Conservation (phyloP, 139 green algal genomes). For the Mesotaenium endlicherianum region DNA sequence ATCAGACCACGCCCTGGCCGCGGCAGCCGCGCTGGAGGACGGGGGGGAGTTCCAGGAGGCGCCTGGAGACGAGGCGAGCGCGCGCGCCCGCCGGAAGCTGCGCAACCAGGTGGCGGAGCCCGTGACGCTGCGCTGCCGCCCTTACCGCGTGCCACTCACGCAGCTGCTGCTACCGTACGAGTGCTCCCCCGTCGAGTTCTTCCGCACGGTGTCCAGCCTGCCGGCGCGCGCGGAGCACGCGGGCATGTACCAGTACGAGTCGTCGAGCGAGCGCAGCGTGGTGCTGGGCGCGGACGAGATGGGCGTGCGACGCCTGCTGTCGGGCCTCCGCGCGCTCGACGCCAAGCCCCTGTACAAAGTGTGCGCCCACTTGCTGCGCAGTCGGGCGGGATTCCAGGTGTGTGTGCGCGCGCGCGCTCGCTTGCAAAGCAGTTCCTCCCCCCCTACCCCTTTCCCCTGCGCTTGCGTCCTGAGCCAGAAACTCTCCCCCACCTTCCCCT, state of each 20-base stretch:
- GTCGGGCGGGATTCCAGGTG: conserved; percentile 32
- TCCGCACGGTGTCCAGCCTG: conserved; percentile 18
- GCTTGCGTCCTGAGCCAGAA: neutral
- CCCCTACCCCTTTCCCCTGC: neutral
- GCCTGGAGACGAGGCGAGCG: neutral
- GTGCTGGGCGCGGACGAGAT: conserved; percentile 27
- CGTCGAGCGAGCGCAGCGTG: neutral
- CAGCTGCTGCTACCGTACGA: conserved; percentile 39
- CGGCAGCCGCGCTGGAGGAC: neutral
- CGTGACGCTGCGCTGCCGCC: conserved; percentile 22
- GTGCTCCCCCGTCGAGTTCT: conserved; percentile 36
- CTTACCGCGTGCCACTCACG: conserved; percentile 38
- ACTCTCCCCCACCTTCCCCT: neutral
- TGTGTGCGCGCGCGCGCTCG: neutral
- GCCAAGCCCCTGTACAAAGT: conserved; percentile 34
- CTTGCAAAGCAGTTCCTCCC: neutral
- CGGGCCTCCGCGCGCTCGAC: conserved; percentile 19
- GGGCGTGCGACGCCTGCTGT: conserved; percentile 1
- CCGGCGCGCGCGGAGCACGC: conserved; percentile 5
- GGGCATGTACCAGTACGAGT: conserved; percentile 34
- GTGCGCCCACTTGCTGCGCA: conserved; percentile 31
- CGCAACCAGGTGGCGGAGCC: neutral
- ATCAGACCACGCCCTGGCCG: neutral
- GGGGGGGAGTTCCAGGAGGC: neutral
- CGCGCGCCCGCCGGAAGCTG: neutral